These are phyloP conservation scores for Kodamaea fukazawae DNA, from an alignment of 805 yeast genomes.

Conservation along the genomic window DNA sequence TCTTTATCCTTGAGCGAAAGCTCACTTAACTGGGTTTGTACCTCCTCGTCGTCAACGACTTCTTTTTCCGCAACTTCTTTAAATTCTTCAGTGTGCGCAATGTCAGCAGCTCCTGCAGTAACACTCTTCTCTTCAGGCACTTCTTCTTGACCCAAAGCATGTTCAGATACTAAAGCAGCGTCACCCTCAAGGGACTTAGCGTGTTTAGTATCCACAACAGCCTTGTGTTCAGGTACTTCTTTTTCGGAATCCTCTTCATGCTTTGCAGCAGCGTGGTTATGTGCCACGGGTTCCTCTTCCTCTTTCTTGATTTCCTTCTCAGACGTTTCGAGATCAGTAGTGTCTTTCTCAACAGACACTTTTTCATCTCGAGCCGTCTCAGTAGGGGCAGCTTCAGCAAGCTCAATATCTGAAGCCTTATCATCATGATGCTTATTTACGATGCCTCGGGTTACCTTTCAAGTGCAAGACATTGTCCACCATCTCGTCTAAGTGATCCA, in stretches of 20 bases:
- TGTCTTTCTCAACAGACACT: neutral
- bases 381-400: neutral
- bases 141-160: too few species aligned
- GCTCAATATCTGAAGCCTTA: neutral
- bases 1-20: too few species aligned
- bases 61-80: neutral
- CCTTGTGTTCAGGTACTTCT: neutral
- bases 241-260: constrained; percentile 4
- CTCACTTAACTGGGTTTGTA: too few species aligned
- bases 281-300: constrained; percentile 1
- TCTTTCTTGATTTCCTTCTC: constrained; percentile 1
- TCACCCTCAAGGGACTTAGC: neutral
- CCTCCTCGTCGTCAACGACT: too few species aligned
- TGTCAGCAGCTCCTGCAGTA: too few species aligned
- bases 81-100: neutral
- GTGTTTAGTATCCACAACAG: neutral
- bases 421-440: neutral
- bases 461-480: constrained; percentile 44
- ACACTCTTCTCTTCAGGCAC: too few species aligned
- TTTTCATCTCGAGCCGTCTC: constrained; percentile 5
- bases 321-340: neutral
- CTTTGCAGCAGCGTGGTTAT: neutral
- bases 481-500: constrained; percentile 49
- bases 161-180: neutral
- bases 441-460: constrained; percentile 4